These are phyloP conservation scores for Verticillium klebahnii DNA, from an alignment of 2,329 filamentous ascomycete species.

Conservation along the genomic window DNA sequence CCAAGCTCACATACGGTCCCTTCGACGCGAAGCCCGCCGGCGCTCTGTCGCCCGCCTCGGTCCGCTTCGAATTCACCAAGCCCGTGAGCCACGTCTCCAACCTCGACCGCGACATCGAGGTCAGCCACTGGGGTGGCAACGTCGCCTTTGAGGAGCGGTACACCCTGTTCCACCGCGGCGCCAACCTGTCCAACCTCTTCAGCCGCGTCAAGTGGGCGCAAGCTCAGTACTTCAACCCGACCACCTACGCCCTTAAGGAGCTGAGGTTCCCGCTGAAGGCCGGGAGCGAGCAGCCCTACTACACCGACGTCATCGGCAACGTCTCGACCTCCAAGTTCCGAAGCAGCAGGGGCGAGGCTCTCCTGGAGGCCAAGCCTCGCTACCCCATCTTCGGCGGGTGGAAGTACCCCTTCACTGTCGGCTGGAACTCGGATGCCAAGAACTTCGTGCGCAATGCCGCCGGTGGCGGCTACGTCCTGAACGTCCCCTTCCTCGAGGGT, in stretches of 20 bases:
- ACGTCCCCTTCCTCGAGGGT: constrained; percentile 89
- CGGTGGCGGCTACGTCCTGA: constrained; percentile 68
- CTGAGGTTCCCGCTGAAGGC: constrained; percentile 73
- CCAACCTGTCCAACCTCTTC: constrained; percentile 69
- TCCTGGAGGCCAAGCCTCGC: constrained; percentile 84
- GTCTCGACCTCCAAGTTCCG: constrained; percentile 91
- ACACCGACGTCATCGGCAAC: constrained; percentile 93
- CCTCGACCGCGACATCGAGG: constrained; percentile 86
- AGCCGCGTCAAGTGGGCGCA: constrained; percentile 73
- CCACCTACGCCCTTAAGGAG: constrained; percentile 73
- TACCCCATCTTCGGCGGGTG: constrained; percentile 97
- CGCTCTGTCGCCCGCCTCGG: constrained; percentile 63
- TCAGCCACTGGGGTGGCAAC: constrained; percentile 98
- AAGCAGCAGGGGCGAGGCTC: constrained; percentile 68
- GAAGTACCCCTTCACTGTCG: constrained; percentile 96
- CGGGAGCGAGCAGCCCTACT: constrained; percentile 85
- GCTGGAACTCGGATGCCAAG: constrained; percentile 86
- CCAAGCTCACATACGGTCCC: constrained; percentile 84
- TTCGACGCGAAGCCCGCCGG: constrained; percentile 81
- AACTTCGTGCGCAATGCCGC: constrained; percentile 66
- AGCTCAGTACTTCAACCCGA: constrained; percentile 70
- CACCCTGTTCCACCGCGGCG: constrained; percentile 80
- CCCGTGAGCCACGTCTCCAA: constrained; percentile 75
- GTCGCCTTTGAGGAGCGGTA: constrained; percentile 93
- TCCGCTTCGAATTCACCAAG: constrained; percentile 95